phyloP scores from a whole-genome alignment of 192 early-diverging fungal genomes.

The Lobosporangium transversale region DNA sequence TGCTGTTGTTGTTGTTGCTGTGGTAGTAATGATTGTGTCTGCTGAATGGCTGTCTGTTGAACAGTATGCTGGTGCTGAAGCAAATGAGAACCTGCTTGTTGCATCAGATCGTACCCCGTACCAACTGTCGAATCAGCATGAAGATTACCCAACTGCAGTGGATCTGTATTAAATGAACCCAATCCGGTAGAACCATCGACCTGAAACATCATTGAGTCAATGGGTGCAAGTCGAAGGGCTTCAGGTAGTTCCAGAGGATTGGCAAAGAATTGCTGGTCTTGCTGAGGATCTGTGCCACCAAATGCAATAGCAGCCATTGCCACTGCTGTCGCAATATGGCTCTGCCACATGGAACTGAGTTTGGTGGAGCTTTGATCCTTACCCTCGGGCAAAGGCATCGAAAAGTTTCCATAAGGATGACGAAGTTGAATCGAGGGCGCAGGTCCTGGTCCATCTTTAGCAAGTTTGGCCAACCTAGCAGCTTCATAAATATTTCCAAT shows the following conservation, averaged over 20 bases:
- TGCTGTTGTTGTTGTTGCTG: constrained; percentile 1
- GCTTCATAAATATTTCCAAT: constrained; percentile 52
- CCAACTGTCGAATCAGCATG: not conserved
- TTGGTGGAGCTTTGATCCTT: constrained; percentile 43
- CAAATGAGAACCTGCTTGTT: constrained; percentile 18
- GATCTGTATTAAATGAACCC: constrained; percentile 27
- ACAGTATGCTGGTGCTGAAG: constrained; percentile 23
- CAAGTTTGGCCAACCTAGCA: constrained; percentile 42
- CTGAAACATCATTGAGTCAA: constrained; percentile 44
- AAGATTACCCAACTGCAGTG: constrained; percentile 23
- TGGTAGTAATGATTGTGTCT: not conserved
- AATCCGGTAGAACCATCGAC: constrained; percentile 19
- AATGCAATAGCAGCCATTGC: constrained; percentile 52
- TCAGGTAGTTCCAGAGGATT: constrained; percentile 46
- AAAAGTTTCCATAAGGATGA: constrained; percentile 51
- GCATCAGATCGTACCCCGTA: constrained; percentile 6
- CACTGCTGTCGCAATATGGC: constrained; percentile 49
- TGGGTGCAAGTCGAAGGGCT: constrained; percentile 40
- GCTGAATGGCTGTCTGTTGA: not conserved
- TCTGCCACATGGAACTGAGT: constrained; percentile 48
- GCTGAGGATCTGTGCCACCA: constrained; percentile 45
- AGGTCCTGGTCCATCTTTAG: constrained; percentile 51
- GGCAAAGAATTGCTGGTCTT: constrained; percentile 53
- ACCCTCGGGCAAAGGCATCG: constrained; percentile 45
- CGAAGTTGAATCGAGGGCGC: constrained; percentile 50